Evolutionary conservation across 139 green algal species (phyloP).

Genomic region (Closterium sp.): DNA sequence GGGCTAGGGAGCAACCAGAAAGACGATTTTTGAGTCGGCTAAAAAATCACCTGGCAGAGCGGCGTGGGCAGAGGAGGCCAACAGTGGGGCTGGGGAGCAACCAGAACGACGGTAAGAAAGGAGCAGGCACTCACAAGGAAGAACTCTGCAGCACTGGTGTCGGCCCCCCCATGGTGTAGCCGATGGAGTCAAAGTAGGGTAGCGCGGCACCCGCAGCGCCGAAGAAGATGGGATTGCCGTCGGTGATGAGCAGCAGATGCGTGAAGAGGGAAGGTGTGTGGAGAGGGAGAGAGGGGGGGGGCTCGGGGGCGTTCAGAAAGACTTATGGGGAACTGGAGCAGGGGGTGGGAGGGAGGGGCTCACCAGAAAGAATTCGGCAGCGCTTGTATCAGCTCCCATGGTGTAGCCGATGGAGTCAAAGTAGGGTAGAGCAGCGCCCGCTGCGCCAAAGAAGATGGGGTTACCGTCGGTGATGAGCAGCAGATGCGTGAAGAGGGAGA

Average conservation of each 20-base stretch:
- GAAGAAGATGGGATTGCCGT: conserved; percentile 35
- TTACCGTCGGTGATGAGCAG: conserved; percentile 20
- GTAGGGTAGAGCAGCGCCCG: conserved; percentile 21
- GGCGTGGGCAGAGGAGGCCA: too few relatives aligned
- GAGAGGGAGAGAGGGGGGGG: neutral
- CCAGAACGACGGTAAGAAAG: too few relatives aligned
- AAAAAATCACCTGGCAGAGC: too few relatives aligned
- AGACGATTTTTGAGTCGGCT: too few relatives aligned
- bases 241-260: conserved; percentile 4
- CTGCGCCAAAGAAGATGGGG: conserved; percentile 28
- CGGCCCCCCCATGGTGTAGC: neutral
- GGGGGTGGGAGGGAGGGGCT: neutral
- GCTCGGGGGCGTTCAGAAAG: neutral
- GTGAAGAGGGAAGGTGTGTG: neutral
- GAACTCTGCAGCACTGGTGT: conserved; percentile 27
- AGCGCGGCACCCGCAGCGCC: conserved; percentile 11
- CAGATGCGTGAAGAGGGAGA: too few relatives aligned
- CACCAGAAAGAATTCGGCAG: conserved; percentile 37
- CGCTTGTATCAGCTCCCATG: neutral
- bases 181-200: conserved; percentile 23
- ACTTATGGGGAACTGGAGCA: too few relatives aligned
- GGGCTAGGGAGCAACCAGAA: too few relatives aligned
- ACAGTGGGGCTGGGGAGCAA: too few relatives aligned
- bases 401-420: conserved; percentile 25
- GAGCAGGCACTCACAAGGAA: conserved; percentile 11